Conservation (phyloP, 2,329 filamentous ascomycete species). For the Fusarium setosum region DNA sequence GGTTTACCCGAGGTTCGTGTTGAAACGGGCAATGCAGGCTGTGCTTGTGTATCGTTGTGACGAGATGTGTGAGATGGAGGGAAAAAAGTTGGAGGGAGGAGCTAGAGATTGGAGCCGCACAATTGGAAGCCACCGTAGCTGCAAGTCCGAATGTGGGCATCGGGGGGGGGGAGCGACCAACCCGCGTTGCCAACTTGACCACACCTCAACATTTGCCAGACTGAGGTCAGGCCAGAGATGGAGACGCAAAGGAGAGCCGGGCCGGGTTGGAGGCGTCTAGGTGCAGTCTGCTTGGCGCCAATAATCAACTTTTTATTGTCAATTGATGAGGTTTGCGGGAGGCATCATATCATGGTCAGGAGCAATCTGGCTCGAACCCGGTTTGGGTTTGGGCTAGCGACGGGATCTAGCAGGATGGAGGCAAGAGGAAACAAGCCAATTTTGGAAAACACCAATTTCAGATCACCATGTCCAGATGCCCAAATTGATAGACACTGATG, state of each 20-base stretch:
- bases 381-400: background rate
- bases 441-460: constrained; percentile 16
- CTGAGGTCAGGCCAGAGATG: constrained; percentile 10
- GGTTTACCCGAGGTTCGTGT: constrained; percentile 4
- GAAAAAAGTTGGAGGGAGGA: constrained; percentile 23
- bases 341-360: background rate
- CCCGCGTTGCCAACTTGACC: constrained; percentile 31
- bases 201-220: constrained; percentile 13
- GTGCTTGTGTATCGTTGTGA: constrained; percentile 7
- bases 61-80: constrained; percentile 27
- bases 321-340: background rate
- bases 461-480: background rate
- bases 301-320: background rate
- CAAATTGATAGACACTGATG: background rate
- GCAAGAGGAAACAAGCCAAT: constrained; percentile 29
- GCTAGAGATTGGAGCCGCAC: constrained; percentile 9
- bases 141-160: constrained; percentile 21
- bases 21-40: constrained; percentile 8
- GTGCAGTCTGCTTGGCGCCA: background rate
- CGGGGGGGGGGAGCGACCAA: constrained; percentile 20
- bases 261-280: constrained; percentile 21
- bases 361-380: background rate
- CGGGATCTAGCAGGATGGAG: constrained; percentile 8
- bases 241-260: constrained; percentile 19
- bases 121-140: constrained; percentile 20